A percentile compares a stretch with the other conserved stretches of the same genome.
Conservation (phyloP, 2,329 filamentous ascomycete genomes). For the Gnomoniopsis smithogilvyi region DNA sequence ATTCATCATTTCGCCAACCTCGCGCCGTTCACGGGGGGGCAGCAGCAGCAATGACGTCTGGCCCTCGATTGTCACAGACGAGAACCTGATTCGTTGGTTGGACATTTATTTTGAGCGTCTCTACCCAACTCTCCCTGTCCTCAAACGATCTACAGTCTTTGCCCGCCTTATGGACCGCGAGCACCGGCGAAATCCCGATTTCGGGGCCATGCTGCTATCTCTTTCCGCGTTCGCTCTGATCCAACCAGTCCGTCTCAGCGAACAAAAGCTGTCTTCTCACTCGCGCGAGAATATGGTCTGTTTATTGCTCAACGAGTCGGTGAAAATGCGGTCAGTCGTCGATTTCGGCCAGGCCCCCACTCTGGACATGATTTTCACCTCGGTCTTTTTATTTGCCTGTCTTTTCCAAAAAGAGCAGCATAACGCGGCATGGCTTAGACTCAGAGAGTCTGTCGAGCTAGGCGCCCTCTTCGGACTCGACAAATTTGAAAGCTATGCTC, state of each 20-base stretch:
- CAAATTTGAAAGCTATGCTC: constrained; percentile 7
- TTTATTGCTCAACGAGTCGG: constrained; percentile 9
- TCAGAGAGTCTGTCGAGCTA: constrained; percentile 10
- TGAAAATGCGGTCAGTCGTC: constrained; percentile 10
- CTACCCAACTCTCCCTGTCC: constrained; percentile 10
- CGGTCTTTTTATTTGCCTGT: constrained; percentile 10
- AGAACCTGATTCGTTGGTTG: constrained; percentile 14
- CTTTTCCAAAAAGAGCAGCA: constrained; percentile 13
- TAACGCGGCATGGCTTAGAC: constrained; percentile 12
- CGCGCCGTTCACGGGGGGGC: constrained; percentile 1
- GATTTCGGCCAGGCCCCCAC: constrained; percentile 11
- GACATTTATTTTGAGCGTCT: constrained; percentile 14
- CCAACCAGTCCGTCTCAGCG: constrained; percentile 11
- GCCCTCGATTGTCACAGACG: constrained; percentile 10
- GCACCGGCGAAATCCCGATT: constrained; percentile 12
- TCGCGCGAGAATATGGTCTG: constrained; percentile 12
- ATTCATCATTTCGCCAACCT: background rate
- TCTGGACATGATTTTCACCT: constrained; percentile 14
- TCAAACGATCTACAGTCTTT: constrained; percentile 12
- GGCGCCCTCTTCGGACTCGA: constrained; percentile 10
- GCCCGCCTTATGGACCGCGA: constrained; percentile 10
- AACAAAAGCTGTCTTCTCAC: constrained; percentile 3
- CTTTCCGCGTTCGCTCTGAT: constrained; percentile 13
- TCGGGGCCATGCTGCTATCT: constrained; percentile 12
- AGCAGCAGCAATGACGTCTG: constrained; percentile 11